A percentile compares a stretch with the other conserved stretches of the same genome.
These are phyloP conservation scores for Buddleja alternifolia DNA, from an alignment of 257 asterid genomes.

Conservation along the genomic window DNA sequence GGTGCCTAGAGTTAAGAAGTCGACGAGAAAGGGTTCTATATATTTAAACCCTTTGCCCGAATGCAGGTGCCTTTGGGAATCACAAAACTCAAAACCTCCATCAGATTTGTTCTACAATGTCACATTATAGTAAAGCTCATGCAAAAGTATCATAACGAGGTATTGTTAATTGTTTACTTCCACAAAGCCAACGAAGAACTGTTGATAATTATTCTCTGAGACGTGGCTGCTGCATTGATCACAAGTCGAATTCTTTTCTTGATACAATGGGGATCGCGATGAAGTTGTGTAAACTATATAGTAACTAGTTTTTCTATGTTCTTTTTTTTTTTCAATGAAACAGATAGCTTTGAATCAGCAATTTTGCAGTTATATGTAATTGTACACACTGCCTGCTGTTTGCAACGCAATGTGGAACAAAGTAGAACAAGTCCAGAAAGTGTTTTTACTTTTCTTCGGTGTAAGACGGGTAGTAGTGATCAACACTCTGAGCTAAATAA, in stretches of 20 bases:
- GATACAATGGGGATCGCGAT: background rate
- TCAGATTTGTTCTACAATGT: constrained; percentile 35
- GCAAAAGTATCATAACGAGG: background rate
- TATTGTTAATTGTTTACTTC: background rate
- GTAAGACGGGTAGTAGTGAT: too few relatives aligned
- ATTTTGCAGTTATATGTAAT: constrained; percentile 8
- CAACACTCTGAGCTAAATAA: too few relatives aligned
- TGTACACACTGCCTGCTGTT: constrained; percentile 10
- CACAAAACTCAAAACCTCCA: constrained; percentile 46
- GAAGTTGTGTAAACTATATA: background rate
- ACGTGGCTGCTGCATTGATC: constrained; percentile 1
- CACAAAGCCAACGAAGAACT: background rate
- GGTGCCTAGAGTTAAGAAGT: constrained; percentile 71
- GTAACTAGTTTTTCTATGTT: too few relatives aligned
- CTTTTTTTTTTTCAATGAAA: background rate
- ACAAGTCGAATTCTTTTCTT: constrained; percentile 1
- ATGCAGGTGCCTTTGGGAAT: constrained; percentile 80
- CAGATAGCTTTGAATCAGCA: background rate
- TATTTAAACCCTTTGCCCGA: constrained; percentile 78
- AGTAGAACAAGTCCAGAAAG: too few relatives aligned
- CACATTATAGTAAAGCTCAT: background rate
- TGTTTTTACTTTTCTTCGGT: too few relatives aligned
- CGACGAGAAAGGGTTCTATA: constrained; percentile 73
- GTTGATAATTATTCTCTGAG: background rate
- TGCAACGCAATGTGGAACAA: constrained; percentile 16